Evolutionary conservation across 257 asterid species (phyloP).

Genomic region (Handroanthus guayacan): DNA sequence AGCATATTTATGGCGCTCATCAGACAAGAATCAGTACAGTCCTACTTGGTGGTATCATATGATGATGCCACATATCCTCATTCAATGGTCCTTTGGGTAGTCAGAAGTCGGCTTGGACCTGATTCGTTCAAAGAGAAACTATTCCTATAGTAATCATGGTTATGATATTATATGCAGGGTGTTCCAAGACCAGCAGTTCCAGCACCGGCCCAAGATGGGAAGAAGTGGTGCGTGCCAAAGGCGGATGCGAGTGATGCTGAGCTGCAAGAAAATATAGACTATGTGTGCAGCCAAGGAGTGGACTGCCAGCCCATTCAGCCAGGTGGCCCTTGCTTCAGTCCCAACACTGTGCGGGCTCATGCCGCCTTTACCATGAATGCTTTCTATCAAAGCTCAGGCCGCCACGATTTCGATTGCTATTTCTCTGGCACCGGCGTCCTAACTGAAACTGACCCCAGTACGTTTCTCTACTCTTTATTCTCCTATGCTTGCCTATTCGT

Average conservation of each 20-base stretch:
- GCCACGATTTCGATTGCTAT: constrained; percentile 59
- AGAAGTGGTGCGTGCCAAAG: constrained; percentile 79
- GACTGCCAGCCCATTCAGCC: constrained; percentile 63
- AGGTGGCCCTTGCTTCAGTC: constrained; percentile 69
- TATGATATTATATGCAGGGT: constrained; percentile 33
- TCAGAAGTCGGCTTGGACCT: too few species aligned
- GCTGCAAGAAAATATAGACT: constrained; percentile 66
- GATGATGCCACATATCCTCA: too few species aligned
- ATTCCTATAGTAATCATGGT: not conserved
- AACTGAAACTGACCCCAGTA: constrained; percentile 65
- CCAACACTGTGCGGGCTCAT: constrained; percentile 59
- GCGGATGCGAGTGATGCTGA: constrained; percentile 43
- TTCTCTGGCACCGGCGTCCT: constrained; percentile 59
- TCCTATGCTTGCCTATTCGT: not conserved
- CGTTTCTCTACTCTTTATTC: constrained; percentile 26
- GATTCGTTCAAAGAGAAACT: too few species aligned
- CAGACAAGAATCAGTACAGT: too few species aligned
- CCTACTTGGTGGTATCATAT: too few species aligned
- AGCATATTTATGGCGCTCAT: too few species aligned
- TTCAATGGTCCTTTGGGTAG: too few species aligned
- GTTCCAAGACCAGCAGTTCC: constrained; percentile 41
- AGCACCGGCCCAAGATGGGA: constrained; percentile 32
- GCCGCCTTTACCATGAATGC: constrained; percentile 74
- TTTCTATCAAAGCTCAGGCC: constrained; percentile 69
- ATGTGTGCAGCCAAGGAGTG: constrained; percentile 64